Base-by-base conservation (phyloP, 169 alveolate species). In the Plasmodium relictum region DNA sequence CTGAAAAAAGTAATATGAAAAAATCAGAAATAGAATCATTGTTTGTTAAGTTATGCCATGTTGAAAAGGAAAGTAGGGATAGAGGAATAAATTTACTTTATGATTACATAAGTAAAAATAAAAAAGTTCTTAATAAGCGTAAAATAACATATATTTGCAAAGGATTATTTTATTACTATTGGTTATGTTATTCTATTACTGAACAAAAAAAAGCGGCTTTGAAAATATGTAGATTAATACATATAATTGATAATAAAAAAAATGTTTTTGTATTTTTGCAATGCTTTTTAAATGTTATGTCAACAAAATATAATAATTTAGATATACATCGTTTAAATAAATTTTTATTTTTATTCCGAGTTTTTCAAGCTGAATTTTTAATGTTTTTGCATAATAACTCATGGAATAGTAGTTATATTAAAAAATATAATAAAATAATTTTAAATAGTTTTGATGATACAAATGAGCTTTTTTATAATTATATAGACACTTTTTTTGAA, bases 81-180 rank as follows among this genome's bases (percentile, higher is more conserved):
- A 31, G 22, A 26, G 88, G 88, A 24, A 63, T 76, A 6, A 26
- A 76, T 9, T 18, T 45, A 7, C 70, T 76, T 50, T 62, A 56
- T 45, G 74, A 62, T 12, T 54, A 76, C 45, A 26, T 76, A 62
- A 65, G 14, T 56, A 45, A 45, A 12, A 76, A 56, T 8, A 76
- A 41, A 22, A 20, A 62, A n/a, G 16, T 12, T 6, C 16, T 76
- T 16, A 52, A 61, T 62, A 41, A 54, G 9, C 42, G 9, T 5
- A 48, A 50, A 45, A 44, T 76, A 52, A n/a, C 59, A 56, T 76
- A 76, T 50, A 62, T 76, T 20, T 76, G 88, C 48, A 76, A 62
- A 42, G 88, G 88, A 1, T 66, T 76, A 0, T 76, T 76, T 76
- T 76, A 76, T 52, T 76, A 76, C 62, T 76, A 76, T 41, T 76